Percentiles rank a stretch among this genome's conserved stretches.
phyloP scores from a whole-genome alignment of 2,329 filamentous ascomycete species.

The Claviceps fusiformis region DNA sequence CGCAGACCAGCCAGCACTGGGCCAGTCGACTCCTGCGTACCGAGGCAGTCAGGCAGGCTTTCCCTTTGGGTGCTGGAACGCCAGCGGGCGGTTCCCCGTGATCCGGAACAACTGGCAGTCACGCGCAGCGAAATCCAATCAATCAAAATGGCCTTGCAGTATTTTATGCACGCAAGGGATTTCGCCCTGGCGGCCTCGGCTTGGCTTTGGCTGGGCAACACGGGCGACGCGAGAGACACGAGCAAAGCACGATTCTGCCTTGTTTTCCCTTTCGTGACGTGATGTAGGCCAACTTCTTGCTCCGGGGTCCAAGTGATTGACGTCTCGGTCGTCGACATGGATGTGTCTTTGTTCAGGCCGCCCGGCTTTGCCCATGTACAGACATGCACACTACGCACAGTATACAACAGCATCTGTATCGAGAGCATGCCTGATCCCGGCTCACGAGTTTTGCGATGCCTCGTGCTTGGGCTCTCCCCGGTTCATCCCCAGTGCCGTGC shows the following conservation, averaged over 20 bases:
- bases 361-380: no score
- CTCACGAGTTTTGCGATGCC: no score
- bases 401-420: neutral
- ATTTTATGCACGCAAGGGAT: neutral
- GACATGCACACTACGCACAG: no score
- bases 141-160: neutral
- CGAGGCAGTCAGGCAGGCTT: neutral
- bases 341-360: no score
- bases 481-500: neutral
- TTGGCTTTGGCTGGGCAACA: neutral
- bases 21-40: no score
- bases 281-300: neutral
- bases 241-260: neutral
- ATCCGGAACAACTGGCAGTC: constrained; percentile 5
- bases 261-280: no score
- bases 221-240: neutral
- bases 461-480: neutral
- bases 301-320: no score
- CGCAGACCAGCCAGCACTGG: no score
- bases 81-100: constrained; percentile 1
- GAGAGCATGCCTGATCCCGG: neutral
- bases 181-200: neutral
- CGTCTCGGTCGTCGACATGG: no score
- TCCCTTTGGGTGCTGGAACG: no score
- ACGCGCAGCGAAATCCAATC: neutral